phyloP scores from a whole-genome alignment of 2,329 filamentous ascomycete species.

The Aureobasidium sp. region DNA sequence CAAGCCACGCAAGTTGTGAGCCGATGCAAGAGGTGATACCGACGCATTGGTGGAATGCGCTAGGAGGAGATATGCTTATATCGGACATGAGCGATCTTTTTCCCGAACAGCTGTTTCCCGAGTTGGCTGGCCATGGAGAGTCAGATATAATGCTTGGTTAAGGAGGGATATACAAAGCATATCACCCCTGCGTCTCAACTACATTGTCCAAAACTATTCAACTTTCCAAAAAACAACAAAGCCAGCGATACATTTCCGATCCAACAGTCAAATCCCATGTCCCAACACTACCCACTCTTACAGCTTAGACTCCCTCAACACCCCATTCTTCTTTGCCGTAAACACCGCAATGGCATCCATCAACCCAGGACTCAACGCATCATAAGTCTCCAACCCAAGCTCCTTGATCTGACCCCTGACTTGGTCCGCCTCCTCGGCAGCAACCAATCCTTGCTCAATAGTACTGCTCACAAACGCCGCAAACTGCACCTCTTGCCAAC shows the following conservation, averaged over 20 bases:
- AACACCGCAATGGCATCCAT: slow-evolving; percentile 44
- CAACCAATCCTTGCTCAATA: slow-evolving; percentile 56
- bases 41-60: slow-evolving; percentile 3
- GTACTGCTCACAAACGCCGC: slow-evolving; percentile 60
- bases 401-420: slow-evolving; percentile 47
- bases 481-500: slow-evolving; percentile 67
- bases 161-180: not conserved
- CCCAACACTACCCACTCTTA: not conserved
- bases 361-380: slow-evolving; percentile 51
- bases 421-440: slow-evolving; percentile 46
- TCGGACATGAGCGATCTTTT: not conserved
- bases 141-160: not conserved
- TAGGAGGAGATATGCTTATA: not conserved
- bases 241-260: no score
- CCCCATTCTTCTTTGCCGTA: slow-evolving; percentile 9
- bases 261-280: no score
- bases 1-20: not conserved
- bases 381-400: slow-evolving; percentile 54
- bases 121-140: not conserved
- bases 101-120: not conserved
- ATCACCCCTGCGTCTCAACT: no score
- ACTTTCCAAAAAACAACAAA: no score
- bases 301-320: slow-evolving; percentile 11
- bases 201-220: no score
- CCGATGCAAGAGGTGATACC: not conserved